Conservation (phyloP, 495 filamentous ascomycete genomes). For the Penicillium mononematosum region DNA sequence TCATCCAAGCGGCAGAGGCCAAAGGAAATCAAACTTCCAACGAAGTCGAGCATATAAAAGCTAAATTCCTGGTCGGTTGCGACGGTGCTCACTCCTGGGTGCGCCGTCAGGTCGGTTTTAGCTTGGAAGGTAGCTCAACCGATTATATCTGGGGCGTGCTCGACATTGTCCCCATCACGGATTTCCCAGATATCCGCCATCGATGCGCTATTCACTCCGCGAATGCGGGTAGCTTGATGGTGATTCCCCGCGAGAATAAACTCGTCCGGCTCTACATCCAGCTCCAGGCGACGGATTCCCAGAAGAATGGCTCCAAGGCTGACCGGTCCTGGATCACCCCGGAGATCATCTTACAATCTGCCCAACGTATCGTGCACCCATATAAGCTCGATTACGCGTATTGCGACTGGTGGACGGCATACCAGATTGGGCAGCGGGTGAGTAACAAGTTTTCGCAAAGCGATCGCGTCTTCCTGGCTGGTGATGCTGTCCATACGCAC, state of each 20-base stretch:
- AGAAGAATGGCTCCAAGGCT: slow-evolving; percentile 23
- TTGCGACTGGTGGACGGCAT: slow-evolving; percentile 62
- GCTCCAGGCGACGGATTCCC: slow-evolving; percentile 48
- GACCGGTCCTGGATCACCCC: slow-evolving; percentile 57
- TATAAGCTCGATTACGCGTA: slow-evolving; percentile 61
- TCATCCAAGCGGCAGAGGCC: slow-evolving; percentile 37
- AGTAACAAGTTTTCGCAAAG: slow-evolving; percentile 56
- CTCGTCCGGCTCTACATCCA: slow-evolving; percentile 69
- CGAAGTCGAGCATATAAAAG: slow-evolving; percentile 41
- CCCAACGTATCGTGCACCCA: slow-evolving; percentile 57
- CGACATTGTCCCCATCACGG: slow-evolving; percentile 61
- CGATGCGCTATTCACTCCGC: slow-evolving; percentile 63
- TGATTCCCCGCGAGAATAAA: slow-evolving; percentile 66
- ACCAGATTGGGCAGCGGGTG: slow-evolving; percentile 65
- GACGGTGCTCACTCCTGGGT: slow-evolving; percentile 65
- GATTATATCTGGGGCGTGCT: slow-evolving; percentile 63
- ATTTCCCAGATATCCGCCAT: slow-evolving; percentile 66
- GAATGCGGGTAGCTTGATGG: slow-evolving; percentile 58
- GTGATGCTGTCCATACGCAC: slow-evolving; percentile 58
- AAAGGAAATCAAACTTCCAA: slow-evolving; percentile 23
- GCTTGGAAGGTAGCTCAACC: slow-evolving; percentile 56
- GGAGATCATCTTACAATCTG: slow-evolving; percentile 56
- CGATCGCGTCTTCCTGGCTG: slow-evolving; percentile 64
- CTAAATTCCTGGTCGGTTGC: slow-evolving; percentile 64
- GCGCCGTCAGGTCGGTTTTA: slow-evolving; percentile 50